Conservation (phyloP, 225 moss, liverwort and hornwort genomes). For the Ulota crispa region DNA sequence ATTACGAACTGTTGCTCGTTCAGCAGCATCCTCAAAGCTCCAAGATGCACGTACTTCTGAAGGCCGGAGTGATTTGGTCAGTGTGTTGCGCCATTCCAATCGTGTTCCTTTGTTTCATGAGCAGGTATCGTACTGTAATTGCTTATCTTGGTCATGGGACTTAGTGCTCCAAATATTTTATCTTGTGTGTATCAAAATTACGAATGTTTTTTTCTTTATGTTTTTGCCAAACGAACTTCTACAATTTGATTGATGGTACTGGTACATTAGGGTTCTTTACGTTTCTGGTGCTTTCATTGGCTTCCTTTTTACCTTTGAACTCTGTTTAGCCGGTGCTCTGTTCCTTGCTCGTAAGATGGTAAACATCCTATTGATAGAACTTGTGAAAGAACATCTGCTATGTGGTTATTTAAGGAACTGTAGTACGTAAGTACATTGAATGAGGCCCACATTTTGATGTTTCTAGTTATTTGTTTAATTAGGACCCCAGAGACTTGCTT, state of each 20-base stretch:
- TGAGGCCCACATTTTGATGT: background rate
- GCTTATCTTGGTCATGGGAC: no score
- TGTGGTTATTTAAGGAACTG: no score
- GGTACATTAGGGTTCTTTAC: background rate
- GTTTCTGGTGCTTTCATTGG: no score
- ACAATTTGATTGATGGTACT: background rate
- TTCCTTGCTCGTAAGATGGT: no score
- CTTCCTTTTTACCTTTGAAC: no score
- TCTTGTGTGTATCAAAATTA: no score
- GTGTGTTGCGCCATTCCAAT: constrained; percentile 7
- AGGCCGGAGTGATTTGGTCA: constrained; percentile 83
- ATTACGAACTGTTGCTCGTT: constrained; percentile 76
- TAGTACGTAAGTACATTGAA: no score
- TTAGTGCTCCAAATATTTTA: no score
- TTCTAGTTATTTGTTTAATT: constrained; percentile 32
- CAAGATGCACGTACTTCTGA: constrained; percentile 67
- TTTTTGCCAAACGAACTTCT: background rate
- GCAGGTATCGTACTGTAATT: background rate
- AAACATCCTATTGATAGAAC: no score
- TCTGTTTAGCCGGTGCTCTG: no score
- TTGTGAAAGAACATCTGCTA: no score
- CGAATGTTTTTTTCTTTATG: no score
- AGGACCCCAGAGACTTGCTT: constrained; percentile 71
- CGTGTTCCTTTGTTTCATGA: background rate
- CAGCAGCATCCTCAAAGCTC: constrained; percentile 68